Base-by-base conservation (phyloP, 73 alveolate genomes). In the Symbiodinium pilosum region DNA sequence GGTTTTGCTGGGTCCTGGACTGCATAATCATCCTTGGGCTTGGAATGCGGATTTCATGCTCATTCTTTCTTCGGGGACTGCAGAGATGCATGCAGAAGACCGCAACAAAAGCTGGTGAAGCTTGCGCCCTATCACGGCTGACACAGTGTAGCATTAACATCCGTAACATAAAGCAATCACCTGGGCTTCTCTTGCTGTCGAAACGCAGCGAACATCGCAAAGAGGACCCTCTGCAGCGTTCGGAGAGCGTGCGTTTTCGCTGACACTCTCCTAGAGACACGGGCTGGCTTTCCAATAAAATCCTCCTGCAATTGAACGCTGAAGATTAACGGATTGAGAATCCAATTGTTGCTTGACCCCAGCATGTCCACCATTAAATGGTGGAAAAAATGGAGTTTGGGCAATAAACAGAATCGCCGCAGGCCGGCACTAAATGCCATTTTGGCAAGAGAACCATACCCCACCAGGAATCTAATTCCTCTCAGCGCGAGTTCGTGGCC, bases 231-330 rank as follows among this genome's bases (percentile, higher is more conserved):
- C 42, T 87, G 85, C 12, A 56, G 30, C 41, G 43, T 52, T 1
- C 94, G 28, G 21, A 54, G 59, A 0, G 85, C 38, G 14, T 38
- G 85, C 3, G 64, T 0, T 43, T 52, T 87, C 21, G 85, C 56
- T 4, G 43, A 34, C 43, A 39, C 32, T 2, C 94, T 40, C 7
- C 86, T 42, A 2, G 68, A 21, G 2, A 87, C 20, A 2, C 94
- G 40, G 11, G 69, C 26, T 1, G 94, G 94, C 42, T 87, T 87
- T 21, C 94, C 94, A 6, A 87, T 87, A 34, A 36, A 87, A 36
- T 87, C 94, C 68, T 87, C 94, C 32, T 87, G 94, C 94, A 87
- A 39, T 21, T 56, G 95, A 2, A 68, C 75, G 1, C 69, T 34
- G 21, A 18, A 39, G 21, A 41, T 42, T 3, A 87, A 26, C 0